Evolutionary conservation across 2,329 filamentous ascomycete species (phyloP).

Genomic region (Teratosphaeria nubilosa): DNA sequence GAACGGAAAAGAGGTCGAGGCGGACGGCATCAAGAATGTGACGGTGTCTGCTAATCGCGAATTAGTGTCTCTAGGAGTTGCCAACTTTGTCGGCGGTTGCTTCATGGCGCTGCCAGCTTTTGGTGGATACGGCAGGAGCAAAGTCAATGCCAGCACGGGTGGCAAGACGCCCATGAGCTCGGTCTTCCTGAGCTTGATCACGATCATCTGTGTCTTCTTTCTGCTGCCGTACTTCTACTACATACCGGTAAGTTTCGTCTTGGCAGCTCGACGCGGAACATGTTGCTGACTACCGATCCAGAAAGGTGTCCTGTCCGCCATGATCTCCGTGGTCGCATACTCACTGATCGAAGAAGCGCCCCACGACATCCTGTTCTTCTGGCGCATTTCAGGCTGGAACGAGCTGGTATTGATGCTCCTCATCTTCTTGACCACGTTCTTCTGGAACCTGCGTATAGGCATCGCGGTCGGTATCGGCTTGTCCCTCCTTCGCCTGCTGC

Average conservation of each 20-base stretch:
- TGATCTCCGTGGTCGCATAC: slow-evolving; percentile 92
- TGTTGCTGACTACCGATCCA: slow-evolving; percentile 26
- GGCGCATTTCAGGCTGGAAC: slow-evolving; percentile 71
- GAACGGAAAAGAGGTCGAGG: neutral
- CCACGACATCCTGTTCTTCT: slow-evolving; percentile 83
- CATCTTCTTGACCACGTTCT: slow-evolving; percentile 85
- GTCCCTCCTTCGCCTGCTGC: slow-evolving; percentile 79
- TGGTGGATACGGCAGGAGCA: slow-evolving; percentile 90
- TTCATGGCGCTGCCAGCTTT: slow-evolving; percentile 92
- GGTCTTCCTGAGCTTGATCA: slow-evolving; percentile 73
- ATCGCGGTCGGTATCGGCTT: slow-evolving; percentile 91
- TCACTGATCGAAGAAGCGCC: slow-evolving; percentile 92
- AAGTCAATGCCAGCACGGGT: slow-evolving; percentile 86
- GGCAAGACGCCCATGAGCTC: slow-evolving; percentile 91
- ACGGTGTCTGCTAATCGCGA: slow-evolving; percentile 84
- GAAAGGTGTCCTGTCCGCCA: slow-evolving; percentile 87
- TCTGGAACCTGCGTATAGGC: slow-evolving; percentile 87
- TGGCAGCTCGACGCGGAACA: neutral
- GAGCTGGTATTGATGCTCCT: slow-evolving; percentile 80
- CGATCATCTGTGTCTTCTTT: slow-evolving; percentile 69
- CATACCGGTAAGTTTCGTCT: slow-evolving; percentile 59
- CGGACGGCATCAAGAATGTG: slow-evolving; percentile 59
- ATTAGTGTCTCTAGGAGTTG: slow-evolving; percentile 79
- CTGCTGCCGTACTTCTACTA: slow-evolving; percentile 89
- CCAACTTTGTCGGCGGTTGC: slow-evolving; percentile 82